A percentile compares a stretch with the other conserved stretches of the same genome.
Conservation (phyloP, 371 early-diverging fungal species). For the Mortierella sp. region DNA sequence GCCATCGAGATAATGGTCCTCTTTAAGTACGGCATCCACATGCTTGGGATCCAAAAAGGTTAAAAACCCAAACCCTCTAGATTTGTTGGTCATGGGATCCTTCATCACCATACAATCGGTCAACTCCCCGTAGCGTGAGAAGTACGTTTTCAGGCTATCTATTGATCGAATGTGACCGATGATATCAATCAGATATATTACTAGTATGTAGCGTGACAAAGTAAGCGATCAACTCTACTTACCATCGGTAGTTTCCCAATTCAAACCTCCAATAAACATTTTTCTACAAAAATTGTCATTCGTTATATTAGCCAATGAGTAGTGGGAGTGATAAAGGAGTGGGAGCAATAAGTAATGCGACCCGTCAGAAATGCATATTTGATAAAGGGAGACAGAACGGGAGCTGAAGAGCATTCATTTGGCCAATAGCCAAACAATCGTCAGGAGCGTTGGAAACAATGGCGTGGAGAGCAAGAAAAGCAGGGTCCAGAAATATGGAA, state of each 20-base stretch:
- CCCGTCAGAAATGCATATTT: not conserved
- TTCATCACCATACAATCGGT: conserved; percentile 87
- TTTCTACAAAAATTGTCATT: conserved; percentile 63
- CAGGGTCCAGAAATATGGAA: not conserved
- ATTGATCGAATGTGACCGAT: conserved; percentile 21
- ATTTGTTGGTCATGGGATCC: conserved; percentile 81
- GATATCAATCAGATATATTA: not conserved
- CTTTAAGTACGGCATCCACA: conserved; percentile 80
- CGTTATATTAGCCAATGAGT: not conserved
- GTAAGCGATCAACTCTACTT: conserved; percentile 48
- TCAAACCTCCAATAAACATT: conserved; percentile 94
- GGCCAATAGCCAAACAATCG: not conserved
- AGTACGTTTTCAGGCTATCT: conserved; percentile 82
- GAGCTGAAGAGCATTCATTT: not conserved
- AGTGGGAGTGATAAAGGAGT: not conserved
- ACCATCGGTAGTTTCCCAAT: conserved; percentile 93
- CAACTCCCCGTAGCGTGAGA: conserved; percentile 79
- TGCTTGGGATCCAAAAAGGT: conserved; percentile 78
- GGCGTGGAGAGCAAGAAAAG: not conserved
- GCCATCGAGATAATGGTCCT: conserved; percentile 86
- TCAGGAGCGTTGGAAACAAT: not conserved
- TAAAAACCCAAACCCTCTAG: conserved; percentile 94
- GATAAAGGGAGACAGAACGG: too few relatives aligned
- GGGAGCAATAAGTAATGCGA: not conserved
- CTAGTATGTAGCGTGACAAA: not conserved